Base-by-base conservation (phyloP, 2,329 filamentous ascomycete genomes). In the Penicillium sp. region DNA sequence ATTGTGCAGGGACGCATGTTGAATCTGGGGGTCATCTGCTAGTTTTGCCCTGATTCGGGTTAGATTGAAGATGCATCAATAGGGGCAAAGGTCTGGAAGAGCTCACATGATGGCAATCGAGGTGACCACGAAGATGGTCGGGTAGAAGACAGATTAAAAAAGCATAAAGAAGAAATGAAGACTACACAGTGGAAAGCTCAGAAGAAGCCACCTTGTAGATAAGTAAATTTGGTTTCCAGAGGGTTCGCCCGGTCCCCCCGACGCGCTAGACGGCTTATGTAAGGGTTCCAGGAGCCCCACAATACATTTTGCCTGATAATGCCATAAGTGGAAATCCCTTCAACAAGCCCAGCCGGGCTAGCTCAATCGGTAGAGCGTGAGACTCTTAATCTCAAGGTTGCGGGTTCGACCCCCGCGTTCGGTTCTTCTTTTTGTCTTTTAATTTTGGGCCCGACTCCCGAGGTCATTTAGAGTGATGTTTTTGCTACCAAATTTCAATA, bases 11-110 rank as follows among this genome's bases (percentile, higher is more conserved):
- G 91, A 89, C 64, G 95, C 90, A 74, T 87, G 84, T 81, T 90
- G 85, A 76, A 99, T 96, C 83, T 96, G 91, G 67, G 88, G 79
- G 78, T 91, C 93, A 79, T 96, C 90, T 76, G 98, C 92, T 76
- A 99, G 89, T 75, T 88, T 87, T 79, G 88, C 83, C 87, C 89
- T 90, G 43, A 44, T 44, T 35, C 21, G 44, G 53, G 46, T 35
- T 51, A 54, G 44, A 54, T 51, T 57, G 19, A 52, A 35, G 14
- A 33, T 44, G 19, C 33, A 43, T 49, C 27, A 48, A 46, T 21
- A 47, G 55, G 57, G 51, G 33, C 53, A 26, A 29, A 43, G 58
- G 19, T 49, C 24, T 44, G 35, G 52, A 50, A 6, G 9, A 52
- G 67, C 69, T 59, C 33, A 73, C 71, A 73, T 74, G 53, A 55